phyloP scores from a whole-genome alignment of 2,329 filamentous ascomycete species.

The Colletotrichum musicola region DNA sequence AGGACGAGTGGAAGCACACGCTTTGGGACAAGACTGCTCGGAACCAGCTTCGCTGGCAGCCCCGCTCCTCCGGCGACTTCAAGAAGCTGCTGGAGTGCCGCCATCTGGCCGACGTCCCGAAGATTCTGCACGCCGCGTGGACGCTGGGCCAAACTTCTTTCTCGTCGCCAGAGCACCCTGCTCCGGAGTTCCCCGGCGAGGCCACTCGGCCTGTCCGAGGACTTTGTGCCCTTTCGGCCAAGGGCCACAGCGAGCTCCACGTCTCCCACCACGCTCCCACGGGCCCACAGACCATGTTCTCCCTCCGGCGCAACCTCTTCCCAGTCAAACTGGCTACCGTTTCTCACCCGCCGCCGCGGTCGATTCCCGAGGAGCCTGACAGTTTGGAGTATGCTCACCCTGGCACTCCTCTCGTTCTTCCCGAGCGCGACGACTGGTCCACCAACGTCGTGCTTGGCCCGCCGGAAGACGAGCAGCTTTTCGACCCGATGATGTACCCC shows the following conservation, averaged over 20 bases:
- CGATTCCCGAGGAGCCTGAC: slow-evolving; percentile 29
- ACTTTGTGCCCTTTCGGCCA: slow-evolving; percentile 36
- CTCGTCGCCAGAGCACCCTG: slow-evolving; percentile 43
- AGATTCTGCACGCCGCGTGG: slow-evolving; percentile 58
- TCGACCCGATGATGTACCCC: slow-evolving; percentile 13
- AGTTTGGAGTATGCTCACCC: slow-evolving; percentile 31
- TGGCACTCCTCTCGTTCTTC: slow-evolving; percentile 28
- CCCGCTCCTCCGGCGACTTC: slow-evolving; percentile 57
- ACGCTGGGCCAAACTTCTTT: slow-evolving; percentile 58
- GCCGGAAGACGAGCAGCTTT: slow-evolving; percentile 21
- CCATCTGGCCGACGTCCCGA: slow-evolving; percentile 55
- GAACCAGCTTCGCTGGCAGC: slow-evolving; percentile 54
- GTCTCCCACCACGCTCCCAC: slow-evolving; percentile 20
- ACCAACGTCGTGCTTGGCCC: slow-evolving; percentile 33
- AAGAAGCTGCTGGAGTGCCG: slow-evolving; percentile 60
- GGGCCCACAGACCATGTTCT: slow-evolving; percentile 30
- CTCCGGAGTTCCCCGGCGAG: slow-evolving; percentile 35
- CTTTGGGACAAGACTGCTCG: slow-evolving; percentile 60
- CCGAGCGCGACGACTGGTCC: slow-evolving; percentile 30
- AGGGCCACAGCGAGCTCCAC: slow-evolving; percentile 22
- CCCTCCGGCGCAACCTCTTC: slow-evolving; percentile 21
- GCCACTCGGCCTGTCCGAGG: slow-evolving; percentile 39
- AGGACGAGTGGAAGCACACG: slow-evolving; percentile 59
- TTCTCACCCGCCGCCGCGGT: slow-evolving; percentile 29
- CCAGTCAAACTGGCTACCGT: slow-evolving; percentile 30